Percentiles rank a stretch among this genome's conserved stretches.
phyloP scores from a whole-genome alignment of 164 flowering plant genomes.

The Vitis cinerea region DNA sequence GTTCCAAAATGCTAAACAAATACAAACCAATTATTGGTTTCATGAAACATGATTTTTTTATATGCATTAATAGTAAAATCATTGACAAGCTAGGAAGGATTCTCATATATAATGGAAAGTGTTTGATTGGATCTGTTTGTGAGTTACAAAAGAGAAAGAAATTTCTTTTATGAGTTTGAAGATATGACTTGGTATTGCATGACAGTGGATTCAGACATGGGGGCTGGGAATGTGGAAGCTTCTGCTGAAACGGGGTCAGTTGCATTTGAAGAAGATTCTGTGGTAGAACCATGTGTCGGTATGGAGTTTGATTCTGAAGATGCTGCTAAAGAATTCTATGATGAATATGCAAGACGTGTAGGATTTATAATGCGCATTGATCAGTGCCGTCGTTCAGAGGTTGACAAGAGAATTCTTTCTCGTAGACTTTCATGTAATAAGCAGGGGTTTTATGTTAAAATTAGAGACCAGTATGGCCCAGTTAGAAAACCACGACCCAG shows the following conservation, averaged over 20 bases:
- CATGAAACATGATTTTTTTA: too few relatives aligned
- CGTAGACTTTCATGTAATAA: constrained; percentile 23
- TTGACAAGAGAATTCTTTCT: constrained; percentile 18
- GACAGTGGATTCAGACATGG: constrained; percentile 13
- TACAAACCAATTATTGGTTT: too few relatives aligned
- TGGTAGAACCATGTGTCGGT: constrained; percentile 26
- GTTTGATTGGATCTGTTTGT: too few relatives aligned
- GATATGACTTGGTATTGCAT: neutral
- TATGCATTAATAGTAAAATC: too few relatives aligned
- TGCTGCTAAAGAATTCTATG: constrained; percentile 26
- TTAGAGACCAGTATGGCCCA: constrained; percentile 16
- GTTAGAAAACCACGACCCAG: constrained; percentile 20
- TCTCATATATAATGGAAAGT: too few relatives aligned
- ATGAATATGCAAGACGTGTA: constrained; percentile 25
- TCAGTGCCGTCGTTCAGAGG: constrained; percentile 26
- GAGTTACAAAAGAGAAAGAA: too few relatives aligned
- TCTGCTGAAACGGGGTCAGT: constrained; percentile 10
- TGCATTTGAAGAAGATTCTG: constrained; percentile 11
- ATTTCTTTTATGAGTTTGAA: neutral
- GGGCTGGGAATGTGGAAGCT: constrained; percentile 8
- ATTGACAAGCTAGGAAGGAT: too few relatives aligned
- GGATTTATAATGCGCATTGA: constrained; percentile 30
- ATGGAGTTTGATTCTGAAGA: constrained; percentile 40
- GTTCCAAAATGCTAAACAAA: too few relatives aligned
- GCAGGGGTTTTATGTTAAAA: constrained; percentile 16